Evolutionary conservation across 2,329 filamentous ascomycete genomes (phyloP).

Genomic region (Monilinia fructigena): DNA sequence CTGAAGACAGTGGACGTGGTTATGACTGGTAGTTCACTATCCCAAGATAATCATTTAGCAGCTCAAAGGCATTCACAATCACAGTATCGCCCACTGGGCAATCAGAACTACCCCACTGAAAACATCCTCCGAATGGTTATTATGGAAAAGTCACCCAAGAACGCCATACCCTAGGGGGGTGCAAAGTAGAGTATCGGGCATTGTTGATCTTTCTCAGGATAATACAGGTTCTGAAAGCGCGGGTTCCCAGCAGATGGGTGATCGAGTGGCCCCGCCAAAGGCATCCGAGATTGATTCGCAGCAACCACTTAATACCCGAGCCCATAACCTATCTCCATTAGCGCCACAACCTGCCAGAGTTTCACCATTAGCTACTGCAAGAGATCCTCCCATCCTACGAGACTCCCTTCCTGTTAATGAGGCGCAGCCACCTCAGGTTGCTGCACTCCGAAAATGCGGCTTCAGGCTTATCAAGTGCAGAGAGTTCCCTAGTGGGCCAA

Average conservation of each 20-base stretch:
- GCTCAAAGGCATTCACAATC: slow-evolving; percentile 28
- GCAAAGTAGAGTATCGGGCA: slow-evolving; percentile 17
- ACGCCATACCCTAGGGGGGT: not conserved
- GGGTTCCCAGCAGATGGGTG: slow-evolving; percentile 39
- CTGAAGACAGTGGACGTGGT: slow-evolving; percentile 32
- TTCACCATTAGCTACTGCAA: slow-evolving; percentile 54
- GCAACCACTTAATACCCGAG: slow-evolving; percentile 50
- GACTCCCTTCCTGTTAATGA: slow-evolving; percentile 34
- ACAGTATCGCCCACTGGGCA: slow-evolving; percentile 22
- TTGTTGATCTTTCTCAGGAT: slow-evolving; percentile 24
- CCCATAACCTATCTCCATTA: slow-evolving; percentile 69
- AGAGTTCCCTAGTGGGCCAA: slow-evolving; percentile 56
- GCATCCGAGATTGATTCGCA: slow-evolving; percentile 43
- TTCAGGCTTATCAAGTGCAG: slow-evolving; percentile 53
- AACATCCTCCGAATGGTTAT: slow-evolving; percentile 17
- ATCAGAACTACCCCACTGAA: slow-evolving; percentile 3
- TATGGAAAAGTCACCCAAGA: slow-evolving; percentile 12
- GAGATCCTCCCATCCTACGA: slow-evolving; percentile 38
- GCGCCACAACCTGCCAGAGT: slow-evolving; percentile 75
- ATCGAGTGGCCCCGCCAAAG: slow-evolving; percentile 41
- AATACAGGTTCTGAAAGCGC: slow-evolving; percentile 15
- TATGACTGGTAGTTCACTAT: slow-evolving; percentile 36
- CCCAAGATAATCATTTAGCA: slow-evolving; percentile 37
- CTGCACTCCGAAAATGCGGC: slow-evolving; percentile 52
- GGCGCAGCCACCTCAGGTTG: slow-evolving; percentile 52